Base-by-base conservation (phyloP, 768 basidiomycete genomes). In the Hypsizygus marmoreus region DNA sequence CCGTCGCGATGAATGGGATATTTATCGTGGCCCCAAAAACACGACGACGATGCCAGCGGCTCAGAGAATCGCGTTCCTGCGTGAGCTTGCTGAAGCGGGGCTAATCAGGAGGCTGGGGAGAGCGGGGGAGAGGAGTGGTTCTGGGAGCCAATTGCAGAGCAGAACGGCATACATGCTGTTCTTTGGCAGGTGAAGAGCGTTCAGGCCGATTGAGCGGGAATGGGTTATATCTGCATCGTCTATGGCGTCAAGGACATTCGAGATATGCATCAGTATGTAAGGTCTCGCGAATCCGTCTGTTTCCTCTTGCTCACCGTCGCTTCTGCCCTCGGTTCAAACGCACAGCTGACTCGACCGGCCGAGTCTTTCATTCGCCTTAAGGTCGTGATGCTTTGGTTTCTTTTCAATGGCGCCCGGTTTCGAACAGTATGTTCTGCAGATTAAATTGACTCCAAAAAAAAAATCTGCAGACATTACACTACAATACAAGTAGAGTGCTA, bases 151-250 rank as follows among this genome's bases (percentile, higher is more conserved):
- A 28, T 14, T 19, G 26, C 40, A 20, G 40, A 29, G 13, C 40
- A 41, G 40, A 41, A 19, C n/a, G 40, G 40, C 14, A 13, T 41
- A 4, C n/a, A 41, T 11, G 40, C 40, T 6, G 17, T 41, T 29
- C 40, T 41, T 4, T 41, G 40, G 40, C 40, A 41, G 28, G 40
- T 41, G 40, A 41, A 41, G 16, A 41, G n/a, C 19, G 25, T 41
- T 16, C 23, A 28, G 13, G 40, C 40, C 17, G 40, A 41, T 17
- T 30, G 26, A 16, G 14, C n/a, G n/a, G 40, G 40, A 16, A 12
- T 30, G 28, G 40, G 17, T 7, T 41, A 29, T 11, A 17, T 41
- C 19, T 41, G 26, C 29, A 16, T 28, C 19, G 40, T 41, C 4
- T 41, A 41, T 28, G 26, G 11, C 12, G 28, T 41, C 16, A 41